A percentile compares a stretch with the other conserved stretches of the same genome.
Evolutionary conservation across 192 early-diverging fungal species (phyloP).

Genomic region (Entomortierella lignicola): DNA sequence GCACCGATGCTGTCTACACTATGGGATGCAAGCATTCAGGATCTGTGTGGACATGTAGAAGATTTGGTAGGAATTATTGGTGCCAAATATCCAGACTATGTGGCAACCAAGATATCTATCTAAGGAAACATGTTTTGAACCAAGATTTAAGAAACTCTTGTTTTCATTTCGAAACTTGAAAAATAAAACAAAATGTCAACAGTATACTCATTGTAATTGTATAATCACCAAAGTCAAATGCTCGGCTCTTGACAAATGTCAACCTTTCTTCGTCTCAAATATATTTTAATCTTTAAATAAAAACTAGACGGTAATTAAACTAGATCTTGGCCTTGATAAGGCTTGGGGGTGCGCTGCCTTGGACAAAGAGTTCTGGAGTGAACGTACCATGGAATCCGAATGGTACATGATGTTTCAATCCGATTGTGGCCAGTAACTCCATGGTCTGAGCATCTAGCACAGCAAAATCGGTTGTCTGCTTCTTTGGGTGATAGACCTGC

Average conservation of each 20-base stretch:
- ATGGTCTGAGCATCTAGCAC: constrained; percentile 43
- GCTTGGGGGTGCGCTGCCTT: constrained; percentile 4
- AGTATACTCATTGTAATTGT: too few relatives aligned
- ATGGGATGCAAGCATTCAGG: constrained; percentile 70
- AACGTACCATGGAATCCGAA: constrained; percentile 53
- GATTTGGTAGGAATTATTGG: constrained; percentile 63
- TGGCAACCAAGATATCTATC: constrained; percentile 32
- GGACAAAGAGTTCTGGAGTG: constrained; percentile 43
- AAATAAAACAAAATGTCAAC: too few relatives aligned
- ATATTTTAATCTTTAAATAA: neutral
- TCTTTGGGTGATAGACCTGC: constrained; percentile 42
- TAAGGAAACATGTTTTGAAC: neutral
- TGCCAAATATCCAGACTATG: constrained; percentile 60
- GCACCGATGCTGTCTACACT: constrained; percentile 57
- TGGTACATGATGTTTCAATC: constrained; percentile 46
- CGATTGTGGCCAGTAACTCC: constrained; percentile 47
- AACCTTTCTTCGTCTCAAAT: too few relatives aligned
- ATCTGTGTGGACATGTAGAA: constrained; percentile 69
- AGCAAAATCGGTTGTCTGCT: constrained; percentile 47
- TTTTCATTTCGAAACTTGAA: neutral
- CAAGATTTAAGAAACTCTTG: neutral
- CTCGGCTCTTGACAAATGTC: too few relatives aligned
- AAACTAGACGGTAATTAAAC: too few relatives aligned
- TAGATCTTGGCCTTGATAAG: constrained; percentile 38
- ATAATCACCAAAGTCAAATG: too few relatives aligned